Conservation (phyloP, 441 rosid genomes). For the Jatropha multifida region DNA sequence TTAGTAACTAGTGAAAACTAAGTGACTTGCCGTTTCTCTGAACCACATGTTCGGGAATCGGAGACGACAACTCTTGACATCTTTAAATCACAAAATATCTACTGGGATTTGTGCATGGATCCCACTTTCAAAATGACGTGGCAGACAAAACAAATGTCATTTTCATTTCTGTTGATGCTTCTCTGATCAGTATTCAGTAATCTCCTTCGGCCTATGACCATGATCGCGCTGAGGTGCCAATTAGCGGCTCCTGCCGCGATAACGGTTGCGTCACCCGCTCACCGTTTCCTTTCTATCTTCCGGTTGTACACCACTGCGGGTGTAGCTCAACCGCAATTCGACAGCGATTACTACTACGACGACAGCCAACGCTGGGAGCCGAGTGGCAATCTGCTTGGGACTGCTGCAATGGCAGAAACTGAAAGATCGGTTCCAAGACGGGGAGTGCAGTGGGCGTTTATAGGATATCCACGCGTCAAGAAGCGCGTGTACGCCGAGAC, state of each 20-base stretch:
- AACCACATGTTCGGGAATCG: neutral
- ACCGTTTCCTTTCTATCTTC: slow-evolving; percentile 14
- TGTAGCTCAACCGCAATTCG: slow-evolving; percentile 33
- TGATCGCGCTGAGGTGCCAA: slow-evolving; percentile 31
- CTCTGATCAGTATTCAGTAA: neutral
- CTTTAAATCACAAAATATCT: neutral
- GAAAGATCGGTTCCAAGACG: slow-evolving; percentile 27
- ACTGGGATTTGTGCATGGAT: neutral
- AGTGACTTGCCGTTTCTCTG: too few species aligned
- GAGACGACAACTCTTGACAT: neutral
- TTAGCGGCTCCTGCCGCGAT: neutral
- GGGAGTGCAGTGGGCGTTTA: slow-evolving; percentile 58
- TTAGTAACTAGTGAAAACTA: too few species aligned
- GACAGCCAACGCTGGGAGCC: slow-evolving; percentile 11
- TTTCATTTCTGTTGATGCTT: neutral
- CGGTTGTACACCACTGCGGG: slow-evolving; percentile 32
- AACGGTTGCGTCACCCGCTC: slow-evolving; percentile 11
- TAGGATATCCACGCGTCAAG: slow-evolving; percentile 46
- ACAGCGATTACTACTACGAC: slow-evolving; percentile 27
- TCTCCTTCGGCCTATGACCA: slow-evolving; percentile 9
- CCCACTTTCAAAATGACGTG: neutral
- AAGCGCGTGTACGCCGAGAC: slow-evolving; percentile 43
- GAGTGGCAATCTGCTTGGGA: neutral
- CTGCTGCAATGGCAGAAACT: slow-evolving; percentile 23
- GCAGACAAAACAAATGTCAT: neutral